phyloP scores from a whole-genome alignment of 257 asterid species.

The Handroanthus guayacan region DNA sequence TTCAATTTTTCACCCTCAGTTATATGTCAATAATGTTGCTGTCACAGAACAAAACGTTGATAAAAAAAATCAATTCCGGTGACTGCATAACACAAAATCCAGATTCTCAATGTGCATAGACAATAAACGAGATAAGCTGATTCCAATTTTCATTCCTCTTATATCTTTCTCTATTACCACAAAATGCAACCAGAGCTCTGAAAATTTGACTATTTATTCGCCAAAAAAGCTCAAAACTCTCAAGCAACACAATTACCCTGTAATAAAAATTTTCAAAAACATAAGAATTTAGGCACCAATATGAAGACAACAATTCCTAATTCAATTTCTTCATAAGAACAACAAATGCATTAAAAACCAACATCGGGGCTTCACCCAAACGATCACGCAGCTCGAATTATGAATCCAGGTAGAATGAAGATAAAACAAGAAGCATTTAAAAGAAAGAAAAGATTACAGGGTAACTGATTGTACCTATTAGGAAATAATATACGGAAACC shows the following conservation, averaged over 20 bases:
- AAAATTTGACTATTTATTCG: constrained; percentile 35
- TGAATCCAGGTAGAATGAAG: background rate
- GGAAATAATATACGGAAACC: constrained; percentile 34
- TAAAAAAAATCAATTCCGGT: background rate
- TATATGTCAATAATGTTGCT: constrained; percentile 1
- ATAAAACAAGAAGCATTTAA: background rate
- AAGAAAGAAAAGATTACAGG: background rate
- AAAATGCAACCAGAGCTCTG: constrained; percentile 29
- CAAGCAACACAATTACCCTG: constrained; percentile 39
- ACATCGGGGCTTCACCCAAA: background rate
- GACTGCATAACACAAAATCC: constrained; percentile 13
- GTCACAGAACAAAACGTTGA: background rate
- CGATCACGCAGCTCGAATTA: constrained; percentile 28
- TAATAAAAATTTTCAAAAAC: background rate
- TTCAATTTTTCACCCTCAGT: background rate
- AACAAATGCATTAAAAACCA: background rate
- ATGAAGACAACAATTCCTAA: background rate
- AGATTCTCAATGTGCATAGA: constrained; percentile 1
- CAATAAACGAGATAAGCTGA: background rate
- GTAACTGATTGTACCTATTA: constrained; percentile 40
- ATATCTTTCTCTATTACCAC: background rate
- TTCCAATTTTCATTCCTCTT: constrained; percentile 12
- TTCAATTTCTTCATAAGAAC: background rate
- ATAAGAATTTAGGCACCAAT: constrained; percentile 1
- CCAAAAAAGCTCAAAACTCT: constrained; percentile 33